Evolutionary conservation across 1,284 basidiomycete genomes (phyloP).

Genomic region (Sanguinoderma infundibulare): DNA sequence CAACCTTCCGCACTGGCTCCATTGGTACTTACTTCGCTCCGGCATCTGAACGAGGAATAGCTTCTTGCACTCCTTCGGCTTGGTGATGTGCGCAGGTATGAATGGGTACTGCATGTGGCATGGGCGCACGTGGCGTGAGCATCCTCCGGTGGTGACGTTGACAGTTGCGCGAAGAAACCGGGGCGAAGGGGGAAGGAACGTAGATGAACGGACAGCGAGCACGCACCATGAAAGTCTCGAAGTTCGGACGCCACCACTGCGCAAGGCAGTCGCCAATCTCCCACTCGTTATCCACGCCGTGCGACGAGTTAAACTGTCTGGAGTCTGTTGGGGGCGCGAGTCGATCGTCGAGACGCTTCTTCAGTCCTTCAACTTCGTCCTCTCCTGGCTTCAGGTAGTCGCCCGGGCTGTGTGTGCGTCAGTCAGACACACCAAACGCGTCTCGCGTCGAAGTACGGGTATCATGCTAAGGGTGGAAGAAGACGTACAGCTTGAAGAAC

Average conservation of each 20-base stretch:
- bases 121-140: not conserved
- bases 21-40: slow-evolving; percentile 87
- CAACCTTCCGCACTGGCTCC: not conserved
- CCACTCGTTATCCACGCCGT: slow-evolving; percentile 88
- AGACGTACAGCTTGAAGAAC: slow-evolving; percentile 95
- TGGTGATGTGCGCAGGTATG: slow-evolving; percentile 94
- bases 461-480: not conserved
- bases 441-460: not conserved
- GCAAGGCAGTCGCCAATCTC: slow-evolving; percentile 93
- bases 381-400: slow-evolving; percentile 97
- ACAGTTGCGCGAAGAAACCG: too few species aligned
- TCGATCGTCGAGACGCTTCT: slow-evolving; percentile 85
- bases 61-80: slow-evolving; percentile 98
- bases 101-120: slow-evolving; percentile 83
- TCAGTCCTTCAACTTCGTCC: slow-evolving; percentile 89
- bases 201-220: not conserved
- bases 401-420: slow-evolving; percentile 71
- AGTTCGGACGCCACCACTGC: slow-evolving; percentile 98
- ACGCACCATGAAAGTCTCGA: slow-evolving; percentile 96
- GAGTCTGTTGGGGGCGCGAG: slow-evolving; percentile 76
- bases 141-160: too few species aligned
- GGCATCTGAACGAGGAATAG: slow-evolving; percentile 96
- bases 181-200: not conserved
- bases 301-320: slow-evolving; percentile 70
- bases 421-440: not conserved